Evolutionary conservation across 345 rosid species (phyloP).

Genomic region (Acer negundo): DNA sequence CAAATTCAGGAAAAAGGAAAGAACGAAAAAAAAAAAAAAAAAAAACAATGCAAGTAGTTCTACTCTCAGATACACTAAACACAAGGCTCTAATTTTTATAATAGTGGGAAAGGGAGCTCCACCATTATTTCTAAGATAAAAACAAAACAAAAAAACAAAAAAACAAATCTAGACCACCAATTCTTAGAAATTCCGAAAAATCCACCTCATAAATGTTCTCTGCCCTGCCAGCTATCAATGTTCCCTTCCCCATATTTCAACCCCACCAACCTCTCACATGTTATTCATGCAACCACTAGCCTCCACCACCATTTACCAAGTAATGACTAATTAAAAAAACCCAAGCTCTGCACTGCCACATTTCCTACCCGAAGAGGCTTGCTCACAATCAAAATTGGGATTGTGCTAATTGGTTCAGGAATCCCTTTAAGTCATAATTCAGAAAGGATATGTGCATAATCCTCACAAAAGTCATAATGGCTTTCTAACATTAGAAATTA

Average conservation of each 20-base stretch:
- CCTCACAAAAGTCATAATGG: background rate
- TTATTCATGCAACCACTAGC: background rate
- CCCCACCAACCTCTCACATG: too few relatives aligned
- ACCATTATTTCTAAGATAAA: background rate
- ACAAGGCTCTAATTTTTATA: background rate
- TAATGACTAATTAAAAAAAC: background rate
- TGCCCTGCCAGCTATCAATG: background rate
- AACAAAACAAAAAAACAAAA: background rate
- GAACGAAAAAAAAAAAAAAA: background rate
- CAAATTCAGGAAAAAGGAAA: background rate
- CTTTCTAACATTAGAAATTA: background rate
- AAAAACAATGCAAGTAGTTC: background rate
- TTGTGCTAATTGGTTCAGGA: background rate
- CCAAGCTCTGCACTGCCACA: background rate
- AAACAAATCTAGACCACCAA: background rate
- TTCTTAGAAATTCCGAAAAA: background rate
- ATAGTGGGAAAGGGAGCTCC: background rate
- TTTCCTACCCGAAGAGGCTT: background rate
- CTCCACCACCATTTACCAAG: background rate
- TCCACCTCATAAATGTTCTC: background rate
- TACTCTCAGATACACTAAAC: background rate
- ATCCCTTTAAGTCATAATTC: background rate
- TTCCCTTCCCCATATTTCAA: background rate
- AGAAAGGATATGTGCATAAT: background rate
- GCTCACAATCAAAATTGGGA: constrained; percentile 3